phyloP scores from a whole-genome alignment of 2,329 filamentous ascomycete species.

The Chalaropsis ovoidea region DNA sequence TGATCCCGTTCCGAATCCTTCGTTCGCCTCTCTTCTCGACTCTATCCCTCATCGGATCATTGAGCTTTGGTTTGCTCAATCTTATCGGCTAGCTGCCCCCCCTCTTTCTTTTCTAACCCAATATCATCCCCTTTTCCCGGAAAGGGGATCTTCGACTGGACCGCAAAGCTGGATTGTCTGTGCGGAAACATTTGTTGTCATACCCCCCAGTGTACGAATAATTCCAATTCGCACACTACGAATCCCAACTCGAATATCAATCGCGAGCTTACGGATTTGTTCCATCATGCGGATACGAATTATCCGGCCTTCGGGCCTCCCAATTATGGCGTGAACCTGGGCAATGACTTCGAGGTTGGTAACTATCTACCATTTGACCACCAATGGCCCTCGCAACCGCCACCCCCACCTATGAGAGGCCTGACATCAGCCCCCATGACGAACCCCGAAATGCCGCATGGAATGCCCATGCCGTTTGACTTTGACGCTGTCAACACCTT shows the following conservation, averaged over 20 bases:
- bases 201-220: slow-evolving; percentile 22
- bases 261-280: slow-evolving; percentile 14
- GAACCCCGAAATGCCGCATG: not conserved
- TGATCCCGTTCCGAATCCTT: not conserved
- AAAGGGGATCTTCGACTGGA: slow-evolving; percentile 20
- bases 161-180: slow-evolving; percentile 22
- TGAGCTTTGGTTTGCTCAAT: slow-evolving; percentile 14
- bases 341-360: not conserved
- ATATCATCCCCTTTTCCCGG: slow-evolving; percentile 22
- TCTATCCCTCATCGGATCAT: slow-evolving; percentile 20
- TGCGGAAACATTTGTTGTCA: slow-evolving; percentile 17
- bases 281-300: slow-evolving; percentile 8
- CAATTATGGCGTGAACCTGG: not conserved
- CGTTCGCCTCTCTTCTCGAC: not conserved
- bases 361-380: not conserved
- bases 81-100: slow-evolving; percentile 16
- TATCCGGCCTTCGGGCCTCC: slow-evolving; percentile 1
- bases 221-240: slow-evolving; percentile 17
- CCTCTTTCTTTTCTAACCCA: slow-evolving; percentile 13
- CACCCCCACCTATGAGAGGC: not conserved
- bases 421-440: not conserved
- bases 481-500: not conserved
- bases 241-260: slow-evolving; percentile 6
- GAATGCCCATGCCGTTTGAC: not conserved
- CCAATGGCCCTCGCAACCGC: not conserved